phyloP scores from a whole-genome alignment of 2,329 filamentous ascomycete species.

The Beauveria pseudobassiana region DNA sequence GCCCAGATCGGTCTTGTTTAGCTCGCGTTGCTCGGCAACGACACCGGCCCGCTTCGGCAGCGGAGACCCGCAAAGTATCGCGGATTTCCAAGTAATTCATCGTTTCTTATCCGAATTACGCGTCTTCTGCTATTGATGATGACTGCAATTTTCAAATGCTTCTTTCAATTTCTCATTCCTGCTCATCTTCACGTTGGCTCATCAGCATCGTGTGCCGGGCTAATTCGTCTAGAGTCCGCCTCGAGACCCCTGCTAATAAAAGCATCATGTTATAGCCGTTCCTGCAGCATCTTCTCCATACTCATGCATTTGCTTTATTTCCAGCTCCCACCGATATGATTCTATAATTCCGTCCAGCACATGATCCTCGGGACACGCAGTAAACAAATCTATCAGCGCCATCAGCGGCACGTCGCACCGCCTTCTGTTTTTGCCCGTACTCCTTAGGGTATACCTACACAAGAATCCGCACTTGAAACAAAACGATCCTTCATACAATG shows the following conservation, averaged over 20 bases:
- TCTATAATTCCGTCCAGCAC: background rate
- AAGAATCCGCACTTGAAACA: conserved; percentile 1
- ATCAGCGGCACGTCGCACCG: conserved; percentile 10
- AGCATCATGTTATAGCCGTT: background rate
- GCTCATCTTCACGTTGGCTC: background rate
- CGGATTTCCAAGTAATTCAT: too few species aligned
- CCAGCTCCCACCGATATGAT: background rate
- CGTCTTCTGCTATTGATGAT: too few species aligned
- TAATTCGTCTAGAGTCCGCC: background rate
- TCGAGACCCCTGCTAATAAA: background rate
- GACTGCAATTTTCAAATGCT: too few species aligned
- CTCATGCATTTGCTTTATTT: conserved; percentile 9
- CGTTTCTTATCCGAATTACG: too few species aligned
- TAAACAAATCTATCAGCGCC: background rate
- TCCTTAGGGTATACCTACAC: background rate
- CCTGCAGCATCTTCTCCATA: background rate
- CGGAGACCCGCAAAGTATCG: background rate
- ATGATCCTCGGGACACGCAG: background rate
- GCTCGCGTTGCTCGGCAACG: conserved; percentile 10
- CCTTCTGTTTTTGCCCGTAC: background rate
- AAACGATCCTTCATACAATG: background rate
- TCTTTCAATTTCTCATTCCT: background rate
- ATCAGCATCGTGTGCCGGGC: background rate
- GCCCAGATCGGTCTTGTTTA: conserved; percentile 4
- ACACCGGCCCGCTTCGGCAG: background rate